phyloP scores from a whole-genome alignment of 2,329 filamentous ascomycete genomes.

The Monilinia laxa region DNA sequence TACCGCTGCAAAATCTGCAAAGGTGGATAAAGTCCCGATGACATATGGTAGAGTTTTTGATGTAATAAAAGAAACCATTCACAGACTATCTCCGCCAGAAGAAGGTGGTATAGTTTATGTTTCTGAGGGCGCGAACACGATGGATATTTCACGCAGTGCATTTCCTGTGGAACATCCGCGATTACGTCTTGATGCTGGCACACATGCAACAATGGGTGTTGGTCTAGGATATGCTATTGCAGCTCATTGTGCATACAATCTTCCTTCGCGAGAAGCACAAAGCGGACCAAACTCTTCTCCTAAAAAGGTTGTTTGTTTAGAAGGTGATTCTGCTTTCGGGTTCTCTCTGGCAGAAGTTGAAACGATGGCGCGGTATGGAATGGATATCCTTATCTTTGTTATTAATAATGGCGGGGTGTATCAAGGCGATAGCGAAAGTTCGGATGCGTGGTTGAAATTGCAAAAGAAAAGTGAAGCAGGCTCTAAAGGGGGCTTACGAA shows the following conservation, averaged over 20 bases:
- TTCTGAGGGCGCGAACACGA: slow-evolving; percentile 59
- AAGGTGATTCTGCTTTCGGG: slow-evolving; percentile 56
- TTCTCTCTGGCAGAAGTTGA: slow-evolving; percentile 57
- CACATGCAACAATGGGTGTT: slow-evolving; percentile 59
- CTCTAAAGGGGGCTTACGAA: slow-evolving; percentile 44
- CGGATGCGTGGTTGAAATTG: slow-evolving; percentile 47
- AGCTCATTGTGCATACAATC: slow-evolving; percentile 55
- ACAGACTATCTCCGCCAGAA: slow-evolving; percentile 46
- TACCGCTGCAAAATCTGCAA: slow-evolving; percentile 46
- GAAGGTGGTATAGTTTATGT: slow-evolving; percentile 54
- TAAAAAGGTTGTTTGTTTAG: slow-evolving; percentile 57
- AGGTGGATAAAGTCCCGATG: slow-evolving; percentile 45
- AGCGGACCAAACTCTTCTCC: slow-evolving; percentile 33
- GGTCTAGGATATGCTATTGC: slow-evolving; percentile 58
- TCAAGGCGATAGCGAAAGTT: slow-evolving; percentile 45
- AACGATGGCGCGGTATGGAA: slow-evolving; percentile 54
- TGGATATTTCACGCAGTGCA: slow-evolving; percentile 58
- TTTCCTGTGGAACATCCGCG: slow-evolving; percentile 56
- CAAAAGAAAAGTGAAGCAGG: slow-evolving; percentile 43
- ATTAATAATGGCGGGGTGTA: slow-evolving; percentile 56
- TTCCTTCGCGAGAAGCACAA: slow-evolving; percentile 41
- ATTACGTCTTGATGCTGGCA: slow-evolving; percentile 56
- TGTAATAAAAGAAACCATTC: slow-evolving; percentile 51
- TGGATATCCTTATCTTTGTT: slow-evolving; percentile 55
- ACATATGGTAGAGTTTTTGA: slow-evolving; percentile 53